Evolutionary conservation across 139 green algal species (phyloP).

Genomic region (Chlorella sp.): DNA sequence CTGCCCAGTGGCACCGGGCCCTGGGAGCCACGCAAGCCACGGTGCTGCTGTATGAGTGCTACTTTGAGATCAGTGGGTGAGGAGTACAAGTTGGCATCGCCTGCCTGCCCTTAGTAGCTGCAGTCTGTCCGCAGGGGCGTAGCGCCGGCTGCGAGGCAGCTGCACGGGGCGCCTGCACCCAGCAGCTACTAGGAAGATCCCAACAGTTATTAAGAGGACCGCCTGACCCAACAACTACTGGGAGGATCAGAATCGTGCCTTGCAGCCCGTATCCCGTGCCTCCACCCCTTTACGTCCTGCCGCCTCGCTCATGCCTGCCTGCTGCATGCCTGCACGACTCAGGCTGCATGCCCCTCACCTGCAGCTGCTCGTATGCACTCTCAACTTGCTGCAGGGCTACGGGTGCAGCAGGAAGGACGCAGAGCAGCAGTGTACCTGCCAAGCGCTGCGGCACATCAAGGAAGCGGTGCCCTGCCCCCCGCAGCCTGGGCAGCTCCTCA

Average conservation of each 20-base stretch:
- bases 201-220: too few species aligned
- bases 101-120: neutral
- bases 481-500: neutral
- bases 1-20: too few species aligned
- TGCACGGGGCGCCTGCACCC: too few species aligned
- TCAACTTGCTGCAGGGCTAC: neutral
- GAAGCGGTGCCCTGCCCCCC: neutral
- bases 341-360: neutral
- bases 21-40: neutral
- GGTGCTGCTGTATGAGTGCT: neutral
- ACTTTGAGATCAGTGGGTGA: neutral
- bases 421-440: neutral
- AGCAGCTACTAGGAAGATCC: too few species aligned
- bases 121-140: neutral
- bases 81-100: neutral
- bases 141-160: too few species aligned
- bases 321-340: too few species aligned
- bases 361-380: neutral
- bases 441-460: neutral
- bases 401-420: slow-evolving; percentile 15
- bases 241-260: too few species aligned
- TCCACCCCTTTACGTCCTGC: neutral
- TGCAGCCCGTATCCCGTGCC: neutral
- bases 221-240: too few species aligned
- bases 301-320: too few species aligned